These are phyloP conservation scores for Fusarium sulawesiense DNA, from an alignment of 2,329 filamentous ascomycete genomes.

Conservation along the genomic window DNA sequence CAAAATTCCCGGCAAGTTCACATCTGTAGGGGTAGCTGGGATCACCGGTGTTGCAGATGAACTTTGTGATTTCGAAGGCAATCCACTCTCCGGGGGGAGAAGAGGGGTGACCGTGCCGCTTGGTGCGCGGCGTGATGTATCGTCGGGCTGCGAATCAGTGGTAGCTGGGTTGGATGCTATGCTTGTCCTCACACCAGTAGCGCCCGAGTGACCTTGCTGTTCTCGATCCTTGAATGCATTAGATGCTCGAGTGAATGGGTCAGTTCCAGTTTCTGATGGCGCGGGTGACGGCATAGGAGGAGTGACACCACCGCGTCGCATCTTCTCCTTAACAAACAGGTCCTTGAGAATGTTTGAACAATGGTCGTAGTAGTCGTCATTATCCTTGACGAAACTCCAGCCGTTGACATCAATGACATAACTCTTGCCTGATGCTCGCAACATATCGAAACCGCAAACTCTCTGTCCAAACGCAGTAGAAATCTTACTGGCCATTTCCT, in stretches of 20 bases:
- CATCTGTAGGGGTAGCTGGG: conserved; percentile 50
- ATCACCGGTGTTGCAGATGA: conserved; percentile 51
- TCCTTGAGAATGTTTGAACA: conserved; percentile 87
- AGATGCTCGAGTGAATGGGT: conserved; percentile 53
- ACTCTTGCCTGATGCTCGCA: conserved; percentile 88
- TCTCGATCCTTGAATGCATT: conserved; percentile 57
- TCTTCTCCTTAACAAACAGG: conserved; percentile 85
- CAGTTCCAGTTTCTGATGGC: conserved; percentile 58
- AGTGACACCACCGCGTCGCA: conserved; percentile 70
- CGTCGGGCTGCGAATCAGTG: conserved; percentile 44
- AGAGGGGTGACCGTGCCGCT: conserved; percentile 49
- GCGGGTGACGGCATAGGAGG: conserved; percentile 64
- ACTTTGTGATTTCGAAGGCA: conserved; percentile 52
- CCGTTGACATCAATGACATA: conserved; percentile 99
- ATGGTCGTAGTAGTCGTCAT: conserved; percentile 97
- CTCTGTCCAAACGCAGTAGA: conserved; percentile 92
- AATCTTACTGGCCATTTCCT: conserved; percentile 88
- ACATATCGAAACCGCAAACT: conserved; percentile 94
- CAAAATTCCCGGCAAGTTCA: conserved; percentile 41
- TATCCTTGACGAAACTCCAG: conserved; percentile 99
- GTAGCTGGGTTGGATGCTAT: conserved; percentile 35
- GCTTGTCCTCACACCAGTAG: conserved; percentile 46
- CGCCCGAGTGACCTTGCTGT: conserved; percentile 26
- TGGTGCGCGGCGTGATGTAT: conserved; percentile 37
- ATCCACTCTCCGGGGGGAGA: conserved; percentile 46